A percentile compares a stretch with the other conserved stretches of the same genome.
phyloP scores from a whole-genome alignment of 1,284 basidiomycete genomes.

The Cutaneotrichosporon spelunceum region DNA sequence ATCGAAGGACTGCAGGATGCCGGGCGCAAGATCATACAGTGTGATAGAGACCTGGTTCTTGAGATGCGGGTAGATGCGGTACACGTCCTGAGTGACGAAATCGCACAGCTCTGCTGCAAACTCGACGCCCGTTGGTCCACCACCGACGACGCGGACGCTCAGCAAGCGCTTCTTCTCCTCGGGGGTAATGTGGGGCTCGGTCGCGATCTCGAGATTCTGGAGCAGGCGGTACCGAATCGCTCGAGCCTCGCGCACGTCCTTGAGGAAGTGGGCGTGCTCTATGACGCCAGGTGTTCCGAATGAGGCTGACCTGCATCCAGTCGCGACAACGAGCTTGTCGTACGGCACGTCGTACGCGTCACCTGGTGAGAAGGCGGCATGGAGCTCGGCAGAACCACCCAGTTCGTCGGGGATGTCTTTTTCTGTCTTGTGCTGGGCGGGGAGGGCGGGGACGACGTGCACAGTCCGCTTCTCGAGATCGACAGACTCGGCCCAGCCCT shows the following conservation, averaged over 20 bases:
- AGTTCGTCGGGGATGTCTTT: constrained; percentile 9
- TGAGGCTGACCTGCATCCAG: constrained; percentile 77
- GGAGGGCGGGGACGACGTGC: constrained; percentile 45
- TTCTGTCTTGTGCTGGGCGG: constrained; percentile 20
- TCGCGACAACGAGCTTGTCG: constrained; percentile 78
- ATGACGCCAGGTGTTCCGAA: constrained; percentile 62
- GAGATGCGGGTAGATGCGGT: constrained; percentile 61
- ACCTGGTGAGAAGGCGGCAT: constrained; percentile 22
- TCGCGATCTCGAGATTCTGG: constrained; percentile 75
- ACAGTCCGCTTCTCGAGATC: constrained; percentile 64
- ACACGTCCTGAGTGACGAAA: constrained; percentile 38
- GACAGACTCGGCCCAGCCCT: constrained; percentile 53
- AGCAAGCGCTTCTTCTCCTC: constrained; percentile 65
- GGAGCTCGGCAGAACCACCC: constrained; percentile 53
- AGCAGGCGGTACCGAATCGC: constrained; percentile 72
- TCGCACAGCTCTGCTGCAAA: constrained; percentile 83
- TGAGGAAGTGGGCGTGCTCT: constrained; percentile 75
- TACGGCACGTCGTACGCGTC: constrained; percentile 60
- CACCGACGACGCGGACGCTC: constrained; percentile 75
- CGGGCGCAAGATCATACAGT: constrained; percentile 74
- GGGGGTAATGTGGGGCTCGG: constrained; percentile 65
- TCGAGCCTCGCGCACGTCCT: constrained; percentile 77
- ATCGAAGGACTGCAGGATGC: constrained; percentile 77
- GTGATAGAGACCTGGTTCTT: constrained; percentile 65
- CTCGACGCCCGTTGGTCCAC: constrained; percentile 63